Base-by-base conservation (phyloP, 371 early-diverging fungal genomes). In the Mortierella sp. region DNA sequence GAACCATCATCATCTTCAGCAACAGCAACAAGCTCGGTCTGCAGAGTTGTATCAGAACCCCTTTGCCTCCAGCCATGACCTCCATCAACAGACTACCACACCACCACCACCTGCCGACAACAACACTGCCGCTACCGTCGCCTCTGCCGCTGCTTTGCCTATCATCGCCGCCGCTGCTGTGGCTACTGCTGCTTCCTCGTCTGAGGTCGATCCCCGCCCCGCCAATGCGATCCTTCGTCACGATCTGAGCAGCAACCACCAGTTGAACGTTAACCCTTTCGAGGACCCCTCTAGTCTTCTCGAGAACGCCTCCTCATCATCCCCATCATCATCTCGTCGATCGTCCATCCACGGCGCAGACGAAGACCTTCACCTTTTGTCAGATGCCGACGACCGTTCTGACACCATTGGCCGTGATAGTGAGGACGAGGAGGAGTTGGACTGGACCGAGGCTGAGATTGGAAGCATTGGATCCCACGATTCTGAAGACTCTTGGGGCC, bases 391-490 rank as follows among this genome's bases (percentile, higher is more conserved):
- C 10, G 81, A 81, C 11, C 78, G 76, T 35, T 84, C 84, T 10
- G 65, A 70, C 48, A 84, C 84, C 16, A 68, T 71, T 12, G 79
- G 77, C 8, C 71, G 35, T 16, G 80, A 76, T 32, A 44, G 54
- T 32, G 77, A 71, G 1, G 76, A 74, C 29, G 79, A 75, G 16
- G 79, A 79, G 43, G 83, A 83, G 4, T 21, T 76, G 51, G 84
- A 84, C 55, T 84, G 84, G 84, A 84, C 84, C 27, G 84, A 84
- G 54, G 84, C 84, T 16, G 84, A 84, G 71, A 60, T 81, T 72
- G 81, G 81, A 35, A 84, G 84, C 55, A 70, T 81, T 12, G 84
- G 75, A 41, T 84, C 84, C 32, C 78, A 78, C 32, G 84, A 84
- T 5, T 84, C 84, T 12, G 78, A 81, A 65, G 84, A 84, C 29